Base-by-base conservation (phyloP, 139 green algal species). In the Chlamydomonas incerta region DNA sequence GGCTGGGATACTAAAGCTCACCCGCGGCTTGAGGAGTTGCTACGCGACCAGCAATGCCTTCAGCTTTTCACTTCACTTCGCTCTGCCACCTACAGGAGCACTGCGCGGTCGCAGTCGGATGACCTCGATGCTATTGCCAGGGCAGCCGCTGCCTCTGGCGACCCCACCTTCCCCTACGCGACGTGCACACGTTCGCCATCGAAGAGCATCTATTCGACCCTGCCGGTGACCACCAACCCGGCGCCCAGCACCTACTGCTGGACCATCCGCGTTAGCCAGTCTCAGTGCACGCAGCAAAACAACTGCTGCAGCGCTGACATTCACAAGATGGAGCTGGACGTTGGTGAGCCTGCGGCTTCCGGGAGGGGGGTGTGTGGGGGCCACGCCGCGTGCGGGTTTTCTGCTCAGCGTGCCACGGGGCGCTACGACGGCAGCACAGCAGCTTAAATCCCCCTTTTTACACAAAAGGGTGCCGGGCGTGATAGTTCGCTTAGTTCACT, bases 311-410 rank as follows among this genome's bases (percentile, higher is more conserved):
- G 9, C 60, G 62, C 37, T 29, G 26, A 62, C 76, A 9, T 83
- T 3, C 21, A n/a, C 28, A 83, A 83, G 62, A 46, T 83, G 37
- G 76, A 83, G 37, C 26, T 83, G n/a, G 76, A 83, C n/a, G 35
- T 73, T n/a, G 15, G 76, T 83, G 55, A 58, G 76, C 71, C 3
- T 37, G n/a, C 31, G 31, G 65, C 1, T 0, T 23, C 5, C 5
- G 11, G 24, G n/a, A 3, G 65, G 65, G 65, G n/a, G 5, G 14
- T 2, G 65, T 11, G 15, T 21, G 20, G n/a, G n/a, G n/a, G 5
- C n/a, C 5, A 14, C 13, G 26, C 18, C n/a, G 31, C 14, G 14
- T 11, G 14, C n/a, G 31, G 65, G 65, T 23, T 37, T 71, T 46
- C 8, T 14, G 29, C 11, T 11, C 11, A 23, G 52, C 13, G 52